Base-by-base conservation (phyloP, 148 eudicot genomes). In the Persicaria tinctoria region DNA sequence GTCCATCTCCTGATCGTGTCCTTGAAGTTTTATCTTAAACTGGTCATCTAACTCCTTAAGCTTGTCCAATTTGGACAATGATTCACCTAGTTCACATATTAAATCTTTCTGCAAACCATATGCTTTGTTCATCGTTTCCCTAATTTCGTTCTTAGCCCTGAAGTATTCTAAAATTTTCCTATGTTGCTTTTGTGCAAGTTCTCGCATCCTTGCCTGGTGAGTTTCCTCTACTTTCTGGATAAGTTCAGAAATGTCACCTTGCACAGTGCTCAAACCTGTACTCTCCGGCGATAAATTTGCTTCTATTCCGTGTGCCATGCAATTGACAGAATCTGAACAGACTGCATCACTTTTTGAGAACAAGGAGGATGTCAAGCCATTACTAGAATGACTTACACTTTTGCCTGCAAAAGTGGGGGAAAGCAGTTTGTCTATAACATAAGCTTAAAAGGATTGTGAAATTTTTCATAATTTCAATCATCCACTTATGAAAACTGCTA, bases 1-100 rank as follows among this genome's bases (percentile, higher is more conserved):
- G 71, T 66, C 74, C 85, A 80, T 77, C 50, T 74, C 73, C 79
- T 27, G 51, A 20, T 51, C 54, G 74, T 76, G 69, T 57, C 69
- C 74, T 3, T 74, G 57, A 44, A 77, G 32, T 66, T 79, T 77
- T 27, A 72, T 32, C 48, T 75, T 49, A 44, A 76, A 82, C 2
- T 68, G 56, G 50, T 77, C 63, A 57, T 80, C 75, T 69, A 83
- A 75, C 11, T 53, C 68, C 68, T 80, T 72, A 27, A 72, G 76
- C 68, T 53, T 47, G 46, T 71, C 60, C 69, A 74, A 72, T 49
- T 77, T 77, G 8, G 3, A 13, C 9, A 38, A 70, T 45, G 76
- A 75, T 78, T 75, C 83, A 55, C 45, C 70, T 66, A 14, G 38
- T 66, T 66, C 62, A 59, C 50, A 23, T 18, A 75, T 41, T 12